Conservation (phyloP, 2,329 filamentous ascomycete species). For the Clonostachys chloroleuca region DNA sequence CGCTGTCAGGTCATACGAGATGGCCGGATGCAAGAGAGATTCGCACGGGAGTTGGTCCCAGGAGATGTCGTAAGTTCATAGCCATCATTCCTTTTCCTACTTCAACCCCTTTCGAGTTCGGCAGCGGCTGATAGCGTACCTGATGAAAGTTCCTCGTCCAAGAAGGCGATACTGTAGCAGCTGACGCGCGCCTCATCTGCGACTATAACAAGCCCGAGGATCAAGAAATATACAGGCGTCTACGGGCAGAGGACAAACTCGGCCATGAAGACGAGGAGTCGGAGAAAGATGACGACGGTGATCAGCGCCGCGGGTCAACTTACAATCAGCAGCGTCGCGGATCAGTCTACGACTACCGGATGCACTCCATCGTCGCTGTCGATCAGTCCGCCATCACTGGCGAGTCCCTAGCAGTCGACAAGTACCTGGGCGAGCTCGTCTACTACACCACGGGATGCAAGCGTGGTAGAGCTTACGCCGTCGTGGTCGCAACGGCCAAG, state of each 20-base stretch:
- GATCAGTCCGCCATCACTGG: constrained; percentile 80
- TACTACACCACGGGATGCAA: constrained; percentile 83
- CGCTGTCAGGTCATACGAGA: constrained; percentile 64
- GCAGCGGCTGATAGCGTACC: too few species aligned
- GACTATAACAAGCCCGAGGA: constrained; percentile 64
- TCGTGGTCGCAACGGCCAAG: constrained; percentile 63
- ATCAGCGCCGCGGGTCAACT: not conserved
- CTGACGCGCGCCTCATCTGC: constrained; percentile 68
- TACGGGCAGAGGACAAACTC: constrained; percentile 60
- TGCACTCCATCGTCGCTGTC: constrained; percentile 64
- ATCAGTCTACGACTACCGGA: constrained; percentile 40
- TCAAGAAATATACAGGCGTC: constrained; percentile 42
- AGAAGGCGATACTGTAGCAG: constrained; percentile 67
- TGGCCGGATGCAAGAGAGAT: constrained; percentile 63
- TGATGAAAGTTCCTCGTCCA: constrained; percentile 57
- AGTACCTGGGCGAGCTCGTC: constrained; percentile 71
- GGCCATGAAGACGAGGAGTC: constrained; percentile 46
- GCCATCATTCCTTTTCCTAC: not conserved
- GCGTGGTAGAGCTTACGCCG: constrained; percentile 70
- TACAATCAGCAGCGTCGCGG: constrained; percentile 1
- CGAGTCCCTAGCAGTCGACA: constrained; percentile 74
- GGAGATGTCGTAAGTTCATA: constrained; percentile 63
- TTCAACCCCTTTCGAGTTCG: not conserved
- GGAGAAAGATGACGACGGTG: constrained; percentile 34
- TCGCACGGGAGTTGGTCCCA: constrained; percentile 70